These are phyloP conservation scores for Aspergillus candidus DNA, from an alignment of 2,329 filamentous ascomycete genomes.

Conservation along the genomic window DNA sequence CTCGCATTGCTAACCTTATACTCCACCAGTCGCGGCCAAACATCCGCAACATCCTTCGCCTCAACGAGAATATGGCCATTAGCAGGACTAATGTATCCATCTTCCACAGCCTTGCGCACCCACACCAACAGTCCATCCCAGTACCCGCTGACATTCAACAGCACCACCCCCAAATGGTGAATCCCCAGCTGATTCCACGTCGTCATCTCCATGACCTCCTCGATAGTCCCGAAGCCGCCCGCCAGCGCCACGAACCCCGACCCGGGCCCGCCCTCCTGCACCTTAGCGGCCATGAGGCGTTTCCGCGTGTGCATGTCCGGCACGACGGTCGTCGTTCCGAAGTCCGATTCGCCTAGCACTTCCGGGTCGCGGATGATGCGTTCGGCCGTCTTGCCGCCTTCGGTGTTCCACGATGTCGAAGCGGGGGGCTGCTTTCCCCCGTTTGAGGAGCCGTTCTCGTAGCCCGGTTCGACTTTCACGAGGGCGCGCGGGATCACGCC, in stretches of 20 bases:
- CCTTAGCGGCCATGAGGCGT: conserved; percentile 83
- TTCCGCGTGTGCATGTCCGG: conserved; percentile 96
- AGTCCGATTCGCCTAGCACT: conserved; percentile 43
- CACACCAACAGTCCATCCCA: conserved; percentile 82
- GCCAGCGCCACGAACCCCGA: conserved; percentile 83
- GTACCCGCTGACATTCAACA: conserved; percentile 85
- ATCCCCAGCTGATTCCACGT: conserved; percentile 95
- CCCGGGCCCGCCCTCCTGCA: conserved; percentile 72
- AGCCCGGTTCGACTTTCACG: conserved; percentile 60
- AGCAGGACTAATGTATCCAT: conserved; percentile 67
- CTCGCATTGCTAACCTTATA: conserved; percentile 72
- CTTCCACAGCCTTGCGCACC: conserved; percentile 67
- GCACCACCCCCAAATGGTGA: conserved; percentile 69
- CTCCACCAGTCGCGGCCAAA: conserved; percentile 61
- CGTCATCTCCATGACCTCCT: conserved; percentile 94
- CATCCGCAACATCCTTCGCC: conserved; percentile 65
- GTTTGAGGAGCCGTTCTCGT: conserved; percentile 17
- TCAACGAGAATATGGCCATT: conserved; percentile 75
- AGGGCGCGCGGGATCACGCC: conserved; percentile 89
- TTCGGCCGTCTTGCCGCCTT: conserved; percentile 39
- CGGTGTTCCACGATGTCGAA: conserved; percentile 28
- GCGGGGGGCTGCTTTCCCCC: conserved; percentile 22
- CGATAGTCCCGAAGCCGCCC: conserved; percentile 90
- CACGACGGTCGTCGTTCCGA: conserved; percentile 81
- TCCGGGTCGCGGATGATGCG: conserved; percentile 43